Percentiles rank a stretch among this genome's conserved stretches.
phyloP scores from a whole-genome alignment of 306 rosid genomes.

The Vigna reflexopilosa region DNA sequence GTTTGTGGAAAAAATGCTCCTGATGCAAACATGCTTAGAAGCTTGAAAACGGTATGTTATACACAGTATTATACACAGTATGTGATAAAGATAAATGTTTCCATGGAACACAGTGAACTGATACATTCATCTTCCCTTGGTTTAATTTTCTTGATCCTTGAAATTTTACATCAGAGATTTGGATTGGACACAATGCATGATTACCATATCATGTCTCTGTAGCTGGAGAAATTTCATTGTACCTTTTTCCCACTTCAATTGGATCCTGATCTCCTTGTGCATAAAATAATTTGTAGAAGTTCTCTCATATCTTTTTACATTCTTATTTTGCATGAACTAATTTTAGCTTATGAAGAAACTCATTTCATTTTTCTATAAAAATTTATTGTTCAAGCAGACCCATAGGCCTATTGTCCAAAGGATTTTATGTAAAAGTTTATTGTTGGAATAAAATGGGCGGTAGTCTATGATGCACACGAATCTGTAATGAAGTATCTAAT shows the following conservation, averaged over 20 bases:
- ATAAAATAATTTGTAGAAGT: too few species aligned
- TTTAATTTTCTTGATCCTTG: background rate
- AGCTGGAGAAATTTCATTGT: background rate
- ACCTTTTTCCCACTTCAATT: background rate
- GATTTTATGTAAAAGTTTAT: background rate
- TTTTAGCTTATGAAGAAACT: too few species aligned
- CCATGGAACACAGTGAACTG: background rate
- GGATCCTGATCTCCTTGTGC: background rate
- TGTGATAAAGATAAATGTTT: background rate
- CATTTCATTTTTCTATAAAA: background rate
- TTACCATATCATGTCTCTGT: background rate
- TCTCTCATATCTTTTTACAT: too few species aligned
- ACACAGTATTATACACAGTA: background rate
- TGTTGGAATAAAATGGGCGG: background rate
- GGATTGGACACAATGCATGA: background rate
- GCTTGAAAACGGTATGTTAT: slow-evolving; percentile 50
- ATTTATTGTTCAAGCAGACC: background rate
- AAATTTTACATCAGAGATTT: background rate
- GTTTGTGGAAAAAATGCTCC: slow-evolving; percentile 43
- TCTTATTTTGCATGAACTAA: too few species aligned
- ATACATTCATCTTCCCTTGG: background rate
- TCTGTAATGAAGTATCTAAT: too few species aligned
- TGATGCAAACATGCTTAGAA: slow-evolving; percentile 46
- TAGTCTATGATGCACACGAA: too few species aligned
- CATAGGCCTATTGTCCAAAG: background rate